These are phyloP conservation scores for Hypoxylon sp. DNA, from an alignment of 2,329 filamentous ascomycete genomes.

Conservation along the genomic window DNA sequence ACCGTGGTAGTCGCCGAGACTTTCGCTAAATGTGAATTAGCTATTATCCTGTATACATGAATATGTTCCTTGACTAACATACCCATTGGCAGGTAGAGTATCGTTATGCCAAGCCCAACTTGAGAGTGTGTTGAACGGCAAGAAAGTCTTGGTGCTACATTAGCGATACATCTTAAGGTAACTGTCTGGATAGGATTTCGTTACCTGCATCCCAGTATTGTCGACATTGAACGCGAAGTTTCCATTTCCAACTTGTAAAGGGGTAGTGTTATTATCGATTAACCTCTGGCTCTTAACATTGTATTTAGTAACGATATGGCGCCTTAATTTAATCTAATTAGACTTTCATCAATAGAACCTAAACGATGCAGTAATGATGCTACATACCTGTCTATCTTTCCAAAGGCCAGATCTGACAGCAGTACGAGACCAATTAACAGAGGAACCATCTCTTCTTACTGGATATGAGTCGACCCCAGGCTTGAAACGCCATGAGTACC, in stretches of 20 bases:
- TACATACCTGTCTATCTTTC: conserved; percentile 39
- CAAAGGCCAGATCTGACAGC: conserved; percentile 21
- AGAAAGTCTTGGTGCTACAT: conserved; percentile 43
- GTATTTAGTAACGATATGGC: conserved; percentile 45
- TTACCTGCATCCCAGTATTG: conserved; percentile 52
- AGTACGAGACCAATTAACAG: conserved; percentile 20
- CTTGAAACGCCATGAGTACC: background rate
- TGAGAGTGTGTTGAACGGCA: conserved; percentile 52
- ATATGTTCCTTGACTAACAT: background rate
- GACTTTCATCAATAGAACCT: background rate
- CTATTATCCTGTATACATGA: background rate
- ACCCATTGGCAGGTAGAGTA: conserved; percentile 57
- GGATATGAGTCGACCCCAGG: background rate
- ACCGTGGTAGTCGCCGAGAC: conserved; percentile 54
- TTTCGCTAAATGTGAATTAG: conserved; percentile 45
- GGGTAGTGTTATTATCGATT: conserved; percentile 50
- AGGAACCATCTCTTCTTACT: conserved; percentile 20
- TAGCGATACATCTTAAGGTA: background rate
- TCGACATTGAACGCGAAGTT: conserved; percentile 54
- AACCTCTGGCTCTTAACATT: conserved; percentile 47
- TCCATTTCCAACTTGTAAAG: conserved; percentile 53
- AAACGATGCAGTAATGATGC: background rate
- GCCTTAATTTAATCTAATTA: conserved; percentile 30
- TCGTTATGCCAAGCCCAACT: conserved; percentile 54
- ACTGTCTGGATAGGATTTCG: too few species aligned